phyloP scores from a whole-genome alignment of 345 rosid genomes.

The Gossypium longicalyx region DNA sequence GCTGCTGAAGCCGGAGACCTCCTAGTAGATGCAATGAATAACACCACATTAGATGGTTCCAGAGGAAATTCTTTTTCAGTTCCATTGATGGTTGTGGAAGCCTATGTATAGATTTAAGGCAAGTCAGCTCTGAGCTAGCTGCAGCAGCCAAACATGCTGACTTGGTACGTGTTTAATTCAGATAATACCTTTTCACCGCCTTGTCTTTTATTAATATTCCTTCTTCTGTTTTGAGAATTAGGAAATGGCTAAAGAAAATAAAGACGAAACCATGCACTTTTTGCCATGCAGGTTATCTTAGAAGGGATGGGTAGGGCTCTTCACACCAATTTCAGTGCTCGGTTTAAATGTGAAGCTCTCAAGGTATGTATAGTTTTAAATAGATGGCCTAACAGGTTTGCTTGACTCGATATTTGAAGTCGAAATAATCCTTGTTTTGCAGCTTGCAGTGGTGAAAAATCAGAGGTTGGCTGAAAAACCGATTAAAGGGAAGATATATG shows the following conservation, averaged over 20 bases:
- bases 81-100: conserved; percentile 97
- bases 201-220: background rate
- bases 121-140: conserved; percentile 99
- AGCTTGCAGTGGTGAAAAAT: conserved; percentile 99
- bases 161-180: conserved; percentile 47
- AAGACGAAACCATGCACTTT: background rate
- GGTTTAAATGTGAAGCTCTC: conserved; percentile 75
- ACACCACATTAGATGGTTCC: conserved; percentile 14
- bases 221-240: background rate
- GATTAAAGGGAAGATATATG: conserved; percentile 76
- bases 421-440: conserved; percentile 20
- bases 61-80: conserved; percentile 59
- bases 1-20: conserved; percentile 18
- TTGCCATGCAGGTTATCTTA: conserved; percentile 51
- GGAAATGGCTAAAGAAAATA: background rate
- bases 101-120: conserved; percentile 94
- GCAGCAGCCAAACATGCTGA: conserved; percentile 89
- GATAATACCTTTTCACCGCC: background rate
- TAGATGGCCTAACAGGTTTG: background rate
- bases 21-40: background rate
- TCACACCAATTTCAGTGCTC: conserved; percentile 82
- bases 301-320: conserved; percentile 99
- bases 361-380: conserved; percentile 45
- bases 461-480: conserved; percentile 88
- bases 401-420: background rate